Percentiles rank a stretch among this genome's conserved stretches.
These are phyloP conservation scores for Fusarium palustre DNA, from an alignment of 2,329 filamentous ascomycete species.

Conservation along the genomic window DNA sequence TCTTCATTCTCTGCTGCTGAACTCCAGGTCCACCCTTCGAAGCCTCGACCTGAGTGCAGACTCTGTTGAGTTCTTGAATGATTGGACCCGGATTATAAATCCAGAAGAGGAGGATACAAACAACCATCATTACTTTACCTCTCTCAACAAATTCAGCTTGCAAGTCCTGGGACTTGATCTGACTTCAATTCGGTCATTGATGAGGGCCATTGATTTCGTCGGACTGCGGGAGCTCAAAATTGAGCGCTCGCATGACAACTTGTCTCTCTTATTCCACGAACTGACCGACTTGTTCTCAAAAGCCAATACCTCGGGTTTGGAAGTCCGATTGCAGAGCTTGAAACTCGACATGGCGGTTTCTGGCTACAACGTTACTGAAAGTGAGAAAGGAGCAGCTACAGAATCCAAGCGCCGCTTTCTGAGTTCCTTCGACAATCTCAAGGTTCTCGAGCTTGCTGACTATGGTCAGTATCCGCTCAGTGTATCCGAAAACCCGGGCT, in stretches of 20 bases:
- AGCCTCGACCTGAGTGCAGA: neutral
- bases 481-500: neutral
- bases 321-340: neutral
- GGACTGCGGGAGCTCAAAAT: neutral
- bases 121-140: neutral
- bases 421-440: neutral
- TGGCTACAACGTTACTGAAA: accelerated
- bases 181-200: neutral
- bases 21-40: neutral
- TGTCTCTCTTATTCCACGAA: neutral
- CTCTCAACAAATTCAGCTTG: neutral
- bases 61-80: neutral
- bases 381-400: neutral
- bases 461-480: neutral
- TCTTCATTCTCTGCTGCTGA: neutral
- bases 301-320: neutral
- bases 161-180: neutral
- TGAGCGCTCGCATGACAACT: neutral
- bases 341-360: neutral
- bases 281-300: neutral
- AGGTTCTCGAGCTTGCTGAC: neutral
- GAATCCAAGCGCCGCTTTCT: neutral
- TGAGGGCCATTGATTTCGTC: neutral
- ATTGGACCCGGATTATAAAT: neutral
- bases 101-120: too few species aligned